Conservation (phyloP, 179 eudicot species). For the Carnegiea gigantea region DNA sequence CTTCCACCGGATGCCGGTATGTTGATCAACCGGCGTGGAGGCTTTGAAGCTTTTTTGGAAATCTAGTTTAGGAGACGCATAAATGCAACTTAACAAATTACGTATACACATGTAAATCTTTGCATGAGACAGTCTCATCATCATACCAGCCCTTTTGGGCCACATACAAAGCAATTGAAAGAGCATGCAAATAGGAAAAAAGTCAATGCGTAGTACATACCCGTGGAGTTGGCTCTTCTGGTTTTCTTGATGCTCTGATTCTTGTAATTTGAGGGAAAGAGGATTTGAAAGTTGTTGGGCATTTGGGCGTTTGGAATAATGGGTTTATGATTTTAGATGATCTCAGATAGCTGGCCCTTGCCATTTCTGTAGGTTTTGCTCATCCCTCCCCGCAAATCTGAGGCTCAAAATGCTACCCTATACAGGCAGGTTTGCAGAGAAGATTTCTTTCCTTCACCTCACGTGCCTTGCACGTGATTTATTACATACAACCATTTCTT, state of each 20-base stretch:
- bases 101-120: background rate
- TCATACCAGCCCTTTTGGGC: too few relatives aligned
- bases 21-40: constrained; percentile 26
- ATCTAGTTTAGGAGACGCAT: constrained; percentile 12
- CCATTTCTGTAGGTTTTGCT: constrained; percentile 23
- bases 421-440: constrained; percentile 7
- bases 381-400: background rate
- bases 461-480: constrained; percentile 23
- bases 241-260: constrained; percentile 23
- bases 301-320: constrained; percentile 12
- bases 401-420: constrained; percentile 27
- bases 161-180: background rate
- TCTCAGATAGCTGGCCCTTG: constrained; percentile 26
- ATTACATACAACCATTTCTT: background rate
- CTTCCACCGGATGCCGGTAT: constrained; percentile 35
- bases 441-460: background rate
- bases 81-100: background rate
- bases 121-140: background rate
- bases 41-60: constrained; percentile 24
- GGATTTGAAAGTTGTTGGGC: constrained; percentile 1
- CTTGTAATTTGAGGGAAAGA: constrained; percentile 14
- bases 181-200: background rate
- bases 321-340: constrained; percentile 34
- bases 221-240: constrained; percentile 15
- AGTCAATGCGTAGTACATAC: constrained; percentile 4